Conservation (phyloP, 352 stramenopile genomes). For the Chrysophaeum taylorii region DNA sequence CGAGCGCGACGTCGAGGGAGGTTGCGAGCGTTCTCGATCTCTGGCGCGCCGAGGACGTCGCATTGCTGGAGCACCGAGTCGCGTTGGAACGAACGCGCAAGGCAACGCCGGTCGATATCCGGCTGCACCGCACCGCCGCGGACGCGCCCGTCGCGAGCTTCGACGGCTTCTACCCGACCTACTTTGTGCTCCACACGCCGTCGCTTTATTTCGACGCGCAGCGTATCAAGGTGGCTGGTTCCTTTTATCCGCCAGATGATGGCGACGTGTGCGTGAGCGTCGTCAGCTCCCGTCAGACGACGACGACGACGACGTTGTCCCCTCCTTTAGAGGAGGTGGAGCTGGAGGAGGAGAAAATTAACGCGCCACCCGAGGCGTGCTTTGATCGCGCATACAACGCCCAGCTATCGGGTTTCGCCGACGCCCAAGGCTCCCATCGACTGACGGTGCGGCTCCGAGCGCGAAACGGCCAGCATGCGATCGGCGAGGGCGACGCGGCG, state of each 20-base stretch:
- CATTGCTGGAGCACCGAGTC: not conserved
- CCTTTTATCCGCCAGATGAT: not conserved
- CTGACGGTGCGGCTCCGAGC: not conserved
- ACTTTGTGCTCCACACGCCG: slow-evolving; percentile 4
- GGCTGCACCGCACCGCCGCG: not conserved
- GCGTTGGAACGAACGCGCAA: slow-evolving; percentile 10
- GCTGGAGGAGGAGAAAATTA: not conserved
- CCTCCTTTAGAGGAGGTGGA: not conserved
- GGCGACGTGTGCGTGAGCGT: slow-evolving; percentile 7
- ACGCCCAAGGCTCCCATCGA: not conserved
- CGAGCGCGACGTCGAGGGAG: not conserved
- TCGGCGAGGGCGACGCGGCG: slow-evolving; percentile 1
- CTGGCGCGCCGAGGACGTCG: slow-evolving; percentile 1
- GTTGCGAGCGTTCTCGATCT: not conserved
- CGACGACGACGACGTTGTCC: too few species aligned
- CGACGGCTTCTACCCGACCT: slow-evolving; percentile 13
- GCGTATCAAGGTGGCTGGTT: slow-evolving; percentile 4
- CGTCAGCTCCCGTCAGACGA: not conserved
- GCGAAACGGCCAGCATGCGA: too few species aligned
- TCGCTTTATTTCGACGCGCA: slow-evolving; percentile 10
- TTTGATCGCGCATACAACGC: slow-evolving; percentile 1
- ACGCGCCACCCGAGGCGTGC: not conserved
- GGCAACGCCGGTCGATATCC: slow-evolving; percentile 1
- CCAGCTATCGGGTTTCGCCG: not conserved
- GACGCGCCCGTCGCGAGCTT: not conserved